Base-by-base conservation (phyloP, 2,329 filamentous ascomycete species). In the Neurospora crassa region DNA sequence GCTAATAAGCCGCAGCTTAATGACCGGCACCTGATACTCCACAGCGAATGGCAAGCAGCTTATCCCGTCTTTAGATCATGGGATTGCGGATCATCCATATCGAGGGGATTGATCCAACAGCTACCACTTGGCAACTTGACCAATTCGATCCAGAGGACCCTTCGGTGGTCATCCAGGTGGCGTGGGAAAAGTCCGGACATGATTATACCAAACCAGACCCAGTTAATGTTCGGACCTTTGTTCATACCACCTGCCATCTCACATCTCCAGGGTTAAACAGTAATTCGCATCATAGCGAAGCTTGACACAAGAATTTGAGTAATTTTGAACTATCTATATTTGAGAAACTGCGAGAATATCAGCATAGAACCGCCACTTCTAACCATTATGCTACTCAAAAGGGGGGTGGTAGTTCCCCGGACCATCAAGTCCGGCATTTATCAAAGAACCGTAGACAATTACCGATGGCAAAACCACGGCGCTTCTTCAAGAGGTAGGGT, bases 91-190 rank as follows among this genome's bases (percentile, higher is more conserved):
- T 63, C 53, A 34, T 37, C 29, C 53, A 63, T 63, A 63, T 63
- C 53, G 53, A 63, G 16, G 8, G 29, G 74, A 68, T 76, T 76
- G 76, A 75, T 69, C 75, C 75, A 76, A 73, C 75, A 74, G 74
- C 74, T 75, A 71, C 74, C 73, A 72, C 73, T 75, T 74, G 73
- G 73, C 72, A 42, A 70, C 43, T 40, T 20, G 68, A 37, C 45
- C 37, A 71, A 43, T 40, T 41, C 67, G 14, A 59, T 29, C 14
- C 40, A 45, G 70, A 67, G 63, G 40, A 68, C 63, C 70, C 68
- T 71, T 40, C n/a, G 47, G 40, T 70, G 59, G 16, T 37, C 34
- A 37, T 37, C 34, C 34, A 37, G 1, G 34, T 37, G 7, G 34
- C 7, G 7, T 37, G 7, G 7, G 34, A 37, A 37, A 37, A 37